Conservation (phyloP, 2,329 filamentous ascomycete species). For the Cordyceps tenuipes region DNA sequence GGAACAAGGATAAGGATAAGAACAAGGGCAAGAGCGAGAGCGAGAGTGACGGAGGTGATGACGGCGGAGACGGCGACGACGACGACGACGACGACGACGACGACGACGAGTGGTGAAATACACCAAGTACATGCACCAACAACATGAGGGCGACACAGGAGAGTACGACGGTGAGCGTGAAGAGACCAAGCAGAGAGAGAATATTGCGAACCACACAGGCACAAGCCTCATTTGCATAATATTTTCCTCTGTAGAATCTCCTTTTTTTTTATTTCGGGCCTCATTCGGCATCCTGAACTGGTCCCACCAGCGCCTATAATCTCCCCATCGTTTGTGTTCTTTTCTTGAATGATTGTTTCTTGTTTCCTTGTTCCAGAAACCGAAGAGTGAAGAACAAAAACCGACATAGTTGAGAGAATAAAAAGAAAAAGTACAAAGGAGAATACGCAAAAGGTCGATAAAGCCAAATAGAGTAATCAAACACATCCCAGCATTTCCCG, state of each 20-base stretch:
- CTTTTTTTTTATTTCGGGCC: background rate
- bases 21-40: background rate
- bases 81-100: background rate
- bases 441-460: background rate
- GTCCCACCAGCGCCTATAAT: background rate
- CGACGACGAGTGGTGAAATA: background rate
- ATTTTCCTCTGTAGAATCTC: background rate
- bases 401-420: background rate
- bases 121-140: background rate
- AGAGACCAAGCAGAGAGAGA: background rate
- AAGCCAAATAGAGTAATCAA: slow-evolving; percentile 2
- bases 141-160: background rate
- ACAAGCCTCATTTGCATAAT: background rate
- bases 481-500: slow-evolving; percentile 11
- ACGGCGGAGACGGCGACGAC: no score
- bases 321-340: background rate
- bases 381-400: background rate
- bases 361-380: background rate
- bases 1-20: no score
- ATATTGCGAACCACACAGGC: background rate
- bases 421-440: background rate
- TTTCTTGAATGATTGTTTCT: background rate
- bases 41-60: background rate
- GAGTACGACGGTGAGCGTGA: background rate
- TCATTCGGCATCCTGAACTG: background rate